These are phyloP conservation scores for Cyclocybe cylindracea DNA, from an alignment of 768 basidiomycete genomes.

Conservation along the genomic window DNA sequence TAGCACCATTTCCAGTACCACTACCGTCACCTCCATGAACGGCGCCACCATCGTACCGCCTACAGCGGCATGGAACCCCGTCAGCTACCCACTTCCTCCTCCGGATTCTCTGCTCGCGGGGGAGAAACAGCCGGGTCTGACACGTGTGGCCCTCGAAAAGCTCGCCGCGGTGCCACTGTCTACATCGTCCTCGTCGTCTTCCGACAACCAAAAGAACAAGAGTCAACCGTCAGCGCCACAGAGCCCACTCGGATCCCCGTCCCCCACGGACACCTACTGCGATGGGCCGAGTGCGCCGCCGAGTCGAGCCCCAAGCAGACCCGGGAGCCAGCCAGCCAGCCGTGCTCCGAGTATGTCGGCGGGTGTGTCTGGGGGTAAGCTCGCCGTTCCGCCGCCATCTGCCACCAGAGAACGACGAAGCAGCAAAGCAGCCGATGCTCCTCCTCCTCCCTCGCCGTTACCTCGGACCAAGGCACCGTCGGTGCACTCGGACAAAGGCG, in stretches of 20 bases:
- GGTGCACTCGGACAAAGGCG: slow-evolving; percentile 51
- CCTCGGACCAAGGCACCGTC: slow-evolving; percentile 41
- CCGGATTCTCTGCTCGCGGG: slow-evolving; percentile 48
- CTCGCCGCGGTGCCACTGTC: slow-evolving; percentile 24
- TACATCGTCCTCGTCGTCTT: slow-evolving; percentile 32
- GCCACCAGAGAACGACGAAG: slow-evolving; percentile 25
- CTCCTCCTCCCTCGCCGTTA: slow-evolving; percentile 16
- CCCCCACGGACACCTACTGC: slow-evolving; percentile 62
- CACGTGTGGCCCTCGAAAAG: slow-evolving; percentile 44
- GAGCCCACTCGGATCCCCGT: slow-evolving; percentile 26
- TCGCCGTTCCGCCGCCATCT: slow-evolving; percentile 16
- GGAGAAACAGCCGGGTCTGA: slow-evolving; percentile 52
- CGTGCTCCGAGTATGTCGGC: slow-evolving; percentile 52
- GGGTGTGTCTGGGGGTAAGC: slow-evolving; percentile 38
- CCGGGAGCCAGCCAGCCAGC: slow-evolving; percentile 52
- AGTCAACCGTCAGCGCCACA: slow-evolving; percentile 19
- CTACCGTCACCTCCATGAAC: slow-evolving; percentile 16
- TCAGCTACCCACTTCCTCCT: slow-evolving; percentile 49
- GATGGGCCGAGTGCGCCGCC: slow-evolving; percentile 56
- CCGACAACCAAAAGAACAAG: slow-evolving; percentile 33
- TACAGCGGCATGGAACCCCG: slow-evolving; percentile 16
- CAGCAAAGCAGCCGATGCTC: slow-evolving; percentile 25
- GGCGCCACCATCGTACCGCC: slow-evolving; percentile 9
- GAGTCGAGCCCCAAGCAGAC: slow-evolving; percentile 58
- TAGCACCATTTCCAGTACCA: slow-evolving; percentile 13